These are phyloP conservation scores for Acmispon strigosus DNA, from an alignment of 306 rosid species.

Conservation along the genomic window DNA sequence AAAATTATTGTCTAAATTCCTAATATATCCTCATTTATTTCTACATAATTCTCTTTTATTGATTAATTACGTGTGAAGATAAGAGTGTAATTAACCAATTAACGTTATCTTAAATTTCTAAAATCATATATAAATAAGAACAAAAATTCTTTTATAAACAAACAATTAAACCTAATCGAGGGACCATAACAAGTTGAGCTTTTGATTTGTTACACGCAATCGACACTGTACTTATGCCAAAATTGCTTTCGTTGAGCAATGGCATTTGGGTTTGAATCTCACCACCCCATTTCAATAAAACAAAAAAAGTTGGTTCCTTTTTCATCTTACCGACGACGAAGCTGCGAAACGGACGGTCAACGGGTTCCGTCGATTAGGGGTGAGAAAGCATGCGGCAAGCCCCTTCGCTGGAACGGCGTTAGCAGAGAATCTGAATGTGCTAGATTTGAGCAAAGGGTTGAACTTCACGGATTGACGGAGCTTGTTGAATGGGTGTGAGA, in stretches of 20 bases:
- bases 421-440: constrained; percentile 21
- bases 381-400: constrained; percentile 4
- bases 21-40: no score
- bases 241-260: background rate
- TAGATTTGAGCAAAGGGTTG: constrained; percentile 34
- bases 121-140: no score
- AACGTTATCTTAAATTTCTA: no score
- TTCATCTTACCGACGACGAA: constrained; percentile 52
- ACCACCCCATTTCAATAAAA: background rate
- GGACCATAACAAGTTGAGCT: no score
- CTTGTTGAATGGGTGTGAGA: constrained; percentile 18
- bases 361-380: constrained; percentile 31
- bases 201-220: no score
- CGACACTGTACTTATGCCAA: no score
- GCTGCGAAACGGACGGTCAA: constrained; percentile 40
- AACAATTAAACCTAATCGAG: no score
- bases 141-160: no score
- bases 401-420: constrained; percentile 17
- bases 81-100: no score
- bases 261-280: background rate
- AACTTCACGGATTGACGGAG: constrained; percentile 29
- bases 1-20: no score
- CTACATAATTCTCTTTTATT: no score
- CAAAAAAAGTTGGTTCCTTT: background rate
- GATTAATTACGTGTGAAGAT: no score